Evolutionary conservation across 176 grass and related monocot genomes (phyloP), one percentile per base, ranked within the genome.

Genomic region (Paspalum notatum): DNA sequence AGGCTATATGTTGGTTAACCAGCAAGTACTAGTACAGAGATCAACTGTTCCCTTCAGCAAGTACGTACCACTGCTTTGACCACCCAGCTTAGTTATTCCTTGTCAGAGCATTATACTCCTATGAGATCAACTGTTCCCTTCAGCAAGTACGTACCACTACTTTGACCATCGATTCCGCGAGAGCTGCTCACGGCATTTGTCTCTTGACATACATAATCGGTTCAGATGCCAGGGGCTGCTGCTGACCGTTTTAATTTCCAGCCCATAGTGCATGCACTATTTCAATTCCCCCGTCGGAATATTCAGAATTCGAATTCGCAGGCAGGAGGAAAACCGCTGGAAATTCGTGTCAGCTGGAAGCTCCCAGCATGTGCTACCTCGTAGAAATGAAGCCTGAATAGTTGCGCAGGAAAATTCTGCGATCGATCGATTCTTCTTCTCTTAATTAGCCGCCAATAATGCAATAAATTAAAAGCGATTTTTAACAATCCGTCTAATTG

Each of bases 121-220:
- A 78, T 65, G 44, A n/a, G n/a, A n/a, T n/a, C n/a, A n/a, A n/a
- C n/a, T n/a, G n/a, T n/a, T n/a, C n/a, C n/a, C n/a, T n/a, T n/a
- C n/a, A n/a, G n/a, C n/a, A n/a, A n/a, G n/a, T n/a, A n/a, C n/a
- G n/a, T n/a, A n/a, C n/a, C n/a, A n/a, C n/a, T n/a, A n/a, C n/a
- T n/a, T n/a, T n/a, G n/a, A n/a, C n/a, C 76, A 80, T 80, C 77
- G n/a, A 44, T 80, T 56, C 45, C 3, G 47, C 3, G 47, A 66
- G 38, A 66, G 18, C 32, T 41, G 4, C 25, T 20, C 12, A 79
- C 51, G 44, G 27, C 44, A 50, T 51, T 16, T 46, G 12, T 66
- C 32, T 66, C 17, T 21, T 54, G 47, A 41, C 18, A n/a, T n/a
- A 39, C 75, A 51, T 38, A 78, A 18, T 38, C 37, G 9, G 6